Evolutionary conservation across 1,139 yeast species (phyloP), one percentile per base, ranked within the genome.

Genomic region (Lodderomyces margitis): DNA sequence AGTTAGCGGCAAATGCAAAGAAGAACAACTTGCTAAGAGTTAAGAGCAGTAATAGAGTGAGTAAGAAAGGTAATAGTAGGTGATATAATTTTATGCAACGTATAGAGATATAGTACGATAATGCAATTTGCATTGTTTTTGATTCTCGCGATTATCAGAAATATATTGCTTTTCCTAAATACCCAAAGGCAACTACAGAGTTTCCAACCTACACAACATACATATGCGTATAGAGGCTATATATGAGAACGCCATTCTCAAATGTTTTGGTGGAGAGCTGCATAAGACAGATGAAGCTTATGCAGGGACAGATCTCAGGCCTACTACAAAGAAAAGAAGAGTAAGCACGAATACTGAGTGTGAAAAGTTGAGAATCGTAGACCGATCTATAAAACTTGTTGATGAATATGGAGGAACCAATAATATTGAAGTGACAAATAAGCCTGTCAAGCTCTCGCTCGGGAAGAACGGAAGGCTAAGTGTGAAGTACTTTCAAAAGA

Each of bases 1-100:
- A 76, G 39, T 68, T 91, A 46, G 92, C 94, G 14, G 75, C 72
- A 38, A 83, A 80, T 55, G 95, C 94, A 3, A 66, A 65, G 50
- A 56, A 56, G 40, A 68, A 74, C 48, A 58, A 62, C 21, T 36
- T 34, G 8, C 34, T 23, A 2, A 35, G 27, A 19, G 19, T 17
- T n/a, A 23, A 32, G 17, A 37, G 25, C 9, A 21, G 16, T 4
- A 34, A 28, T 7, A 33, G 14, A 5, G 31, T 33, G 4, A 30
- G 10, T 23, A 31, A 27, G 36, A 40, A 40, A 27, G 34, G 30
- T 27, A 27, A 27, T 4, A 5, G 21, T 16, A 32, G 10, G 21
- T 31, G 24, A 32, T 11, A n/a, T 12, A 32, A 5, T 20, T 19
- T 10, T 8, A 5, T 7, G n/a, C n/a, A n/a, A n/a, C n/a, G 34